Evolutionary conservation across 345 rosid genomes (phyloP), one percentile per base, ranked within the genome.

Genomic region (Salix caprea): DNA sequence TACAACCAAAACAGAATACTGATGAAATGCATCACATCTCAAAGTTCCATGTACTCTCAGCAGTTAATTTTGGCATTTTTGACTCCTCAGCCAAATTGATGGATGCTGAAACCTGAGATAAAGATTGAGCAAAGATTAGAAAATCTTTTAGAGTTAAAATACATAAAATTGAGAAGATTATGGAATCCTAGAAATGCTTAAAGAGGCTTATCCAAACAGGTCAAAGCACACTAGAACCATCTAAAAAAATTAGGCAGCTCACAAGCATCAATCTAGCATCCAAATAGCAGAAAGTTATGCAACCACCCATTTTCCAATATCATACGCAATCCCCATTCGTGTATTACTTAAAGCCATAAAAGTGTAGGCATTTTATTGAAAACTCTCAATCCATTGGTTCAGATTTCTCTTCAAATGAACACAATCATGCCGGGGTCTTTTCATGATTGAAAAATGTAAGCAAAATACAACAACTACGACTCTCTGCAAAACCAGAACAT

Each of bases 1-100:
- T 73, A 66, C 80, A 71, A 7, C 28, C 32, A 30, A 4, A 61
- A 42, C 50, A 39, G 48, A 37, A 46, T 67, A 77, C 14, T 32
- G 4, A 70, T 56, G 48, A n/a, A 77, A 71, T 32, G 18, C 18
- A 56, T 81, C 78, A 91, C 83, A 93, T 82, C 69, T 91, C 94
- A 46, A 93, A 83, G 84, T 88, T 85, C 97, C 96, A 93, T 12
- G 89, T 88, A 7, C 83, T 90, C 86, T 93, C 97, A 10, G 94
- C 97, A 12, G 74, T 90, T 74, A 90, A 32, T 72, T 89, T 93
- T 7, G 97, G 96, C 70, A 85, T 76, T 81, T 88, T 90, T 42
- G 74, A 67, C 79, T 89, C 92, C 64, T 93, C 96, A 4, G 84
- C 91, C 69, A 93, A 83, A 56, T 90, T 87, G 85, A 93, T 73